Percentiles rank a stretch among this genome's conserved stretches.
Conservation (phyloP, 306 rosid genomes). For the Oemleria cerasiformis region DNA sequence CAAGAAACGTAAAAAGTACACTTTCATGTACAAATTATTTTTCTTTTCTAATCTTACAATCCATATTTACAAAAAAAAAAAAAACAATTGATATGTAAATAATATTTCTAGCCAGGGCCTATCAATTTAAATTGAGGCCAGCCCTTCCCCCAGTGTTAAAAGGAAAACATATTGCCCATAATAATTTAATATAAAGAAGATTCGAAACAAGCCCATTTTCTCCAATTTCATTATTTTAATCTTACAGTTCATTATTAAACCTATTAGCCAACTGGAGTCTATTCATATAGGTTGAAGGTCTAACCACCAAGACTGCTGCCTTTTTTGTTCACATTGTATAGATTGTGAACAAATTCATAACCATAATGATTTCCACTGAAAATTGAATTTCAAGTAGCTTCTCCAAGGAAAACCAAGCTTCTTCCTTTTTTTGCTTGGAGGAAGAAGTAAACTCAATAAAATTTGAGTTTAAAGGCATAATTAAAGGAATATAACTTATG, state of each 20-base stretch:
- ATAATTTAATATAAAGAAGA: too few species aligned
- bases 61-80: too few species aligned
- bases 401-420: background rate
- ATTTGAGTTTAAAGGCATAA: background rate
- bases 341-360: background rate
- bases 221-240: too few species aligned
- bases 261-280: background rate
- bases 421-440: background rate
- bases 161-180: background rate
- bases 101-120: background rate
- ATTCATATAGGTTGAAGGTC: background rate
- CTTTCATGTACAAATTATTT: background rate
- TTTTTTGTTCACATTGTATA: background rate
- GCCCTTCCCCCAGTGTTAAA: background rate
- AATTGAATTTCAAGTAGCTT: background rate
- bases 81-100: background rate
- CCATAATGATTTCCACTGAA: background rate
- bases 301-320: background rate
- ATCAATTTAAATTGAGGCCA: background rate
- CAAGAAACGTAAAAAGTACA: constrained; percentile 23
- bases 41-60: background rate
- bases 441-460: background rate
- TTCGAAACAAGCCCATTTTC: too few species aligned
- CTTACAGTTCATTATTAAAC: too few species aligned
- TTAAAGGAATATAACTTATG: background rate